phyloP scores from a whole-genome alignment of 2,329 filamentous ascomycete species.

The Epichloe brachyelytri region DNA sequence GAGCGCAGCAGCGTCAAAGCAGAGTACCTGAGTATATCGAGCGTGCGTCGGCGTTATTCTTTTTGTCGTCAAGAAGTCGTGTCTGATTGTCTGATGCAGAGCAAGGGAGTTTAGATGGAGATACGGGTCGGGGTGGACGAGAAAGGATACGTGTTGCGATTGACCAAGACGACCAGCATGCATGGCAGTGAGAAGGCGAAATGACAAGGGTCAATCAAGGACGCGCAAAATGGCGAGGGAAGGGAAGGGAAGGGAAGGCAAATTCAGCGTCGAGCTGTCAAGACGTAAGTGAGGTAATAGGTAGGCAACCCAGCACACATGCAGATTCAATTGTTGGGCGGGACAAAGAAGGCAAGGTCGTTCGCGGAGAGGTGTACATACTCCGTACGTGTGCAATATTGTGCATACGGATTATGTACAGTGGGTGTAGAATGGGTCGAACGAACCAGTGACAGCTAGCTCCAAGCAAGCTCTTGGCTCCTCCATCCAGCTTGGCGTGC shows the following conservation, averaged over 20 bases:
- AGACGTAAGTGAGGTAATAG: neutral
- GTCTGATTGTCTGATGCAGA: neutral
- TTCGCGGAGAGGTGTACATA: too few species aligned
- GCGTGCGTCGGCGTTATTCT: neutral
- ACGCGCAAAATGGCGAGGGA: neutral
- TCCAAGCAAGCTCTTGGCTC: too few species aligned
- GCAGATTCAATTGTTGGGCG: too few species aligned
- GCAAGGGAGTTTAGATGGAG: neutral
- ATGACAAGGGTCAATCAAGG: neutral
- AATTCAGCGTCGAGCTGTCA: neutral
- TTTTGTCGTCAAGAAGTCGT: neutral
- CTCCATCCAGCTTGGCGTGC: neutral
- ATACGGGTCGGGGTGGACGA: neutral
- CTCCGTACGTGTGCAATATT: too few species aligned
- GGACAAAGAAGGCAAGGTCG: too few species aligned
- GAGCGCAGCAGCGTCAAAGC: neutral
- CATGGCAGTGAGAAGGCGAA: conserved; percentile 2
- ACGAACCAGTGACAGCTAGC: too few species aligned
- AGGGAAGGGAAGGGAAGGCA: neutral
- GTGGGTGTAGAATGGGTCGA: too few species aligned
- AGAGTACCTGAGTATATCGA: neutral
- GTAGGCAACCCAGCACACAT: too few species aligned
- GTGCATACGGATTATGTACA: too few species aligned
- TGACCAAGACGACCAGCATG: conserved; percentile 1
- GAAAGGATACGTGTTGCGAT: neutral